These are phyloP conservation scores for Kluyveromyces dobzhanskii DNA, from an alignment of 805 yeast species.

Conservation along the genomic window DNA sequence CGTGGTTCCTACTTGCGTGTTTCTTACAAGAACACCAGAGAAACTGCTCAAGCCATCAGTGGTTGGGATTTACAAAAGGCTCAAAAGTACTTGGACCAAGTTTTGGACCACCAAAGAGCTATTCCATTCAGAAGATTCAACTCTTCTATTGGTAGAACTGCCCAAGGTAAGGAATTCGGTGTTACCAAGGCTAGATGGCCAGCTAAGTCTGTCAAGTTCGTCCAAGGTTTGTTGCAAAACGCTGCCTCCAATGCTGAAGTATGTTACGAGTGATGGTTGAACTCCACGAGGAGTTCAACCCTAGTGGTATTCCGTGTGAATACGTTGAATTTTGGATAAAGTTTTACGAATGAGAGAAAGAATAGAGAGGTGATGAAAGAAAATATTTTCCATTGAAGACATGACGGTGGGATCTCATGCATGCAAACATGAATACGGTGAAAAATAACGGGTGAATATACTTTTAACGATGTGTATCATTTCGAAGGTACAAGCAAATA, in stretches of 20 bases:
- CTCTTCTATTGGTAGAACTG: slow-evolving; percentile 96
- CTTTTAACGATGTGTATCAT: too few species aligned
- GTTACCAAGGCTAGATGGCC: slow-evolving; percentile 99
- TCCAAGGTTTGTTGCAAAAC: slow-evolving; percentile 89
- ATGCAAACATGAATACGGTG: too few species aligned
- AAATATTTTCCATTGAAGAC: too few species aligned
- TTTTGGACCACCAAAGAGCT: slow-evolving; percentile 97
- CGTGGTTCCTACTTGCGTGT: slow-evolving; percentile 99
- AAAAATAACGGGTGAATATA: too few species aligned
- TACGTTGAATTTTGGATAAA: too few species aligned
- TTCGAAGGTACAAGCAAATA: too few species aligned
- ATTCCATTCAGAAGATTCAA: slow-evolving; percentile 98
- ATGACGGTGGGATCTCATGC: too few species aligned
- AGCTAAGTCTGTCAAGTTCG: slow-evolving; percentile 92
- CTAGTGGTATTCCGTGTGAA: too few species aligned
- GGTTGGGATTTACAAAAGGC: slow-evolving; percentile 98
- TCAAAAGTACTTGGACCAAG: slow-evolving; percentile 91
- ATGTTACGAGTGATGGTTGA: slow-evolving; percentile 26
- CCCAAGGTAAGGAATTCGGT: slow-evolving; percentile 99
- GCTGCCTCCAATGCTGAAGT: slow-evolving; percentile 98
- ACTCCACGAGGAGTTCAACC: too few species aligned
- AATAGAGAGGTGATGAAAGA: too few species aligned
- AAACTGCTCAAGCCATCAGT: slow-evolving; percentile 95
- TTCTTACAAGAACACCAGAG: slow-evolving; percentile 99
- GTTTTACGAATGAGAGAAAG: too few species aligned